phyloP scores from a whole-genome alignment of 1,139 yeast species.

The Candida buenavistaensis region DNA sequence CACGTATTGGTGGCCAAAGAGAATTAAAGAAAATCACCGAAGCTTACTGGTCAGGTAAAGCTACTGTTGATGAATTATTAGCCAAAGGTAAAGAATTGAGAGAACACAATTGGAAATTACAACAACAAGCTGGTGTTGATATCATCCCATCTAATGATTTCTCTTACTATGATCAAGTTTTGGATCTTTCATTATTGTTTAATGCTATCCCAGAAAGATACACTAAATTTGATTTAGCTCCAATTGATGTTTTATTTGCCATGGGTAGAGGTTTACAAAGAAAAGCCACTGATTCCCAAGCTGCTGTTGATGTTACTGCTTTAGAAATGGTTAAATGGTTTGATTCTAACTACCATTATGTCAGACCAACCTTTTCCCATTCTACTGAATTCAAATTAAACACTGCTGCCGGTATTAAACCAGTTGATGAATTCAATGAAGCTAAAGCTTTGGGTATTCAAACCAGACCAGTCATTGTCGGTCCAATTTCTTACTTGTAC shows the following conservation, averaged over 20 bases:
- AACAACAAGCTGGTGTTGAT: constrained; percentile 96
- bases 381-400: constrained; percentile 93
- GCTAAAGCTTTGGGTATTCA: constrained; percentile 94
- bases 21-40: constrained; percentile 98
- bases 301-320: constrained; percentile 97
- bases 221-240: constrained; percentile 85
- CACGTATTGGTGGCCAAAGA: constrained; percentile 99
- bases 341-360: constrained; percentile 99
- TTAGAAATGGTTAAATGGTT: constrained; percentile 99
- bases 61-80: constrained; percentile 79
- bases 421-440: constrained; percentile 96
- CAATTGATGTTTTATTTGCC: constrained; percentile 92
- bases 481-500: constrained; percentile 93
- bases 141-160: constrained; percentile 96
- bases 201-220: constrained; percentile 96
- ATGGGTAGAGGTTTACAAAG: constrained; percentile 99
- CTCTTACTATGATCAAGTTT: constrained; percentile 96
- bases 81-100: constrained; percentile 94
- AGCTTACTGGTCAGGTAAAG: constrained; percentile 98
- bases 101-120: constrained; percentile 96
- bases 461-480: constrained; percentile 95
- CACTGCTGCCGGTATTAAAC: constrained; percentile 73
- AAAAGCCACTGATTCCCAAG: constrained; percentile 82
- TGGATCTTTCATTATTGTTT: constrained; percentile 89
- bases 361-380: constrained; percentile 98